Conservation (phyloP, 2,329 filamentous ascomycete genomes). For the Stromatinia cepivora region DNA sequence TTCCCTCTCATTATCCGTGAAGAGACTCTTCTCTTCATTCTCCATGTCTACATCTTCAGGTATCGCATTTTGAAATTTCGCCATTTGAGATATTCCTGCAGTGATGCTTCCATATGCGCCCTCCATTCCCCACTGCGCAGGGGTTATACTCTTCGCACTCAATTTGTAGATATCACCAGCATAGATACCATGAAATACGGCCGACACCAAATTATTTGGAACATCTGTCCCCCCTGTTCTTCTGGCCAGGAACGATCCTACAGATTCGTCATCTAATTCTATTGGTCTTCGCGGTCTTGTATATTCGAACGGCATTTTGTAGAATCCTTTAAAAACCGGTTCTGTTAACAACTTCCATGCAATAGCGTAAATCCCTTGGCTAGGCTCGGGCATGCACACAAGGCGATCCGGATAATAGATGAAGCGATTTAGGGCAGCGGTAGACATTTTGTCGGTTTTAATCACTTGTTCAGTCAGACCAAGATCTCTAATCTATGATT, state of each 20-base stretch:
- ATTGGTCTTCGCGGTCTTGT: constrained; percentile 40
- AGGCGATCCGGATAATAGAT: constrained; percentile 88
- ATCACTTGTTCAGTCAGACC: constrained; percentile 57
- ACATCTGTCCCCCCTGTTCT: constrained; percentile 53
- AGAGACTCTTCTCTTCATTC: not conserved
- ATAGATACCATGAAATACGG: constrained; percentile 82
- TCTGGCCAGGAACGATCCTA: constrained; percentile 65
- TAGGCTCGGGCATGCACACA: constrained; percentile 58
- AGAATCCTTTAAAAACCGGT: constrained; percentile 54
- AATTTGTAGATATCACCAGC: constrained; percentile 83
- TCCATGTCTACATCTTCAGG: constrained; percentile 14
- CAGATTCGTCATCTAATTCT: constrained; percentile 62
- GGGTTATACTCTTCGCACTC: constrained; percentile 63
- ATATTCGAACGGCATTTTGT: constrained; percentile 36
- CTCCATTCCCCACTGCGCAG: constrained; percentile 34
- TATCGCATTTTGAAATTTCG: not conserved
- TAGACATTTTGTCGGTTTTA: constrained; percentile 50
- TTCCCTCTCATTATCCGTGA: constrained; percentile 10
- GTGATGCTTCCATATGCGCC: constrained; percentile 27
- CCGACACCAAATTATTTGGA: constrained; percentile 74
- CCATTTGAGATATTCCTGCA: constrained; percentile 2
- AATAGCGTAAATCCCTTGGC: constrained; percentile 40
- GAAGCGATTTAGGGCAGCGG: constrained; percentile 65
- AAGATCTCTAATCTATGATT: constrained; percentile 56
- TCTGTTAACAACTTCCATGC: constrained; percentile 48